These are phyloP conservation scores for Mortierella sp. DNA, from an alignment of 371 early-diverging fungal genomes.

Conservation along the genomic window DNA sequence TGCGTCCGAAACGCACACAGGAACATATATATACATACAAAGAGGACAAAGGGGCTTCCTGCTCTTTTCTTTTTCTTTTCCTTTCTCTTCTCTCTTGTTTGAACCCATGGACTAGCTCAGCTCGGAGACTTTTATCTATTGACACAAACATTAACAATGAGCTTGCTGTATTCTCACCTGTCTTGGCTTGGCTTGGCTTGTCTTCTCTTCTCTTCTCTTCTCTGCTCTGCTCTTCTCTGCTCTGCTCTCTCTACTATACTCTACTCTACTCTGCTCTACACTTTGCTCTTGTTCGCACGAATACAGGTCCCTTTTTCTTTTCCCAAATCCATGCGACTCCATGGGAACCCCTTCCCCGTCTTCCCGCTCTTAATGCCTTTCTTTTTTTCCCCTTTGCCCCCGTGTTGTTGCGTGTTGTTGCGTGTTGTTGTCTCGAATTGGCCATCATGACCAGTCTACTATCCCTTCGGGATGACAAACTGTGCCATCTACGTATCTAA, in stretches of 20 bases:
- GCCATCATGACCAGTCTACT: not conserved
- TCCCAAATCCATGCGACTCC: not conserved
- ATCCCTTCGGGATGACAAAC: constrained; percentile 4
- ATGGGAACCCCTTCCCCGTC: not conserved
- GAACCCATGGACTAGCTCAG: not conserved
- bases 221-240: not conserved
- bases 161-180: no score
- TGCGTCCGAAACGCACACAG: not conserved
- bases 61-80: not conserved
- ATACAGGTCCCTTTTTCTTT: no score
- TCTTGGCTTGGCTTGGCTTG: no score
- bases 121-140: not conserved
- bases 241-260: not conserved
- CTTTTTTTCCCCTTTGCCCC: not conserved
- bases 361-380: not conserved
- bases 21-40: no score
- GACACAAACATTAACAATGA: not conserved
- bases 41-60: not conserved
- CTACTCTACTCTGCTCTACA: not conserved
- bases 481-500: not conserved
- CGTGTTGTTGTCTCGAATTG: constrained; percentile 6
- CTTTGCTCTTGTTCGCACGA: not conserved
- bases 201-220: no score
- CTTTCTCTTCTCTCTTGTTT: not conserved
- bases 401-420: constrained; percentile 4